Evolutionary conservation across 768 basidiomycete species (phyloP).

Genomic region (Sistotremastrum niveocremeum): DNA sequence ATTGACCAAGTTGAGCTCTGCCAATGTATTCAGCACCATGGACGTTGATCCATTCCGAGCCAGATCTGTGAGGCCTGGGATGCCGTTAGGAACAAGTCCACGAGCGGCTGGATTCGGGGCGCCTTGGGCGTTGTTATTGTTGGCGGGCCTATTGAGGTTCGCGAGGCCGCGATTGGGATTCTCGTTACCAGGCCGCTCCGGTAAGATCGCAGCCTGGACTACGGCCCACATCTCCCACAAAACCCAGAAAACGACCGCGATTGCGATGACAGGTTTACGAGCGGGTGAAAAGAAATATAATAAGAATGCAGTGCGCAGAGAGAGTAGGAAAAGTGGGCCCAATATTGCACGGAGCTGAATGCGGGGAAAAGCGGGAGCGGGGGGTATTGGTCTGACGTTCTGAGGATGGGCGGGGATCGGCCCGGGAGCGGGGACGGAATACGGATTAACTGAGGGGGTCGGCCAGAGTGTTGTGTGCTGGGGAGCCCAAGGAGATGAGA

Average conservation of each 20-base stretch:
- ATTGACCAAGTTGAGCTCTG: constrained; percentile 39
- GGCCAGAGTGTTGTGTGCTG: constrained; percentile 2
- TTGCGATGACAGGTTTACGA: constrained; percentile 54
- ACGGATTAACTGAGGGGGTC: constrained; percentile 10
- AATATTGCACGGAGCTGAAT: constrained; percentile 54
- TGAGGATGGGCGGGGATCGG: constrained; percentile 16
- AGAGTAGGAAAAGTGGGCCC: constrained; percentile 52
- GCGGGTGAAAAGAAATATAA: constrained; percentile 70
- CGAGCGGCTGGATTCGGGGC: constrained; percentile 13
- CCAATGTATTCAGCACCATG: constrained; percentile 34
- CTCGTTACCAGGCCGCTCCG: constrained; percentile 16
- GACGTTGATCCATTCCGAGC: constrained; percentile 12
- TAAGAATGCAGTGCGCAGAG: constrained; percentile 51
- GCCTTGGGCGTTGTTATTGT: constrained; percentile 10
- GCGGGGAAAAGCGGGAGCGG: constrained; percentile 20
- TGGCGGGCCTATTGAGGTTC: constrained; percentile 12
- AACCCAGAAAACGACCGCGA: constrained; percentile 56
- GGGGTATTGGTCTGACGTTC: constrained; percentile 9
- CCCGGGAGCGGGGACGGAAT: constrained; percentile 16
- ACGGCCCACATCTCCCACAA: constrained; percentile 66
- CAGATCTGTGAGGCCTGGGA: constrained; percentile 4
- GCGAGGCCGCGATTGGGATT: constrained; percentile 19
- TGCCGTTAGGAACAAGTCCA: constrained; percentile 7
- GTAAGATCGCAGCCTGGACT: constrained; percentile 32
- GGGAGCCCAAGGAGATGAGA: background rate